Conservation (phyloP, 305 asterid genomes). For the Fraxinus greggii region DNA sequence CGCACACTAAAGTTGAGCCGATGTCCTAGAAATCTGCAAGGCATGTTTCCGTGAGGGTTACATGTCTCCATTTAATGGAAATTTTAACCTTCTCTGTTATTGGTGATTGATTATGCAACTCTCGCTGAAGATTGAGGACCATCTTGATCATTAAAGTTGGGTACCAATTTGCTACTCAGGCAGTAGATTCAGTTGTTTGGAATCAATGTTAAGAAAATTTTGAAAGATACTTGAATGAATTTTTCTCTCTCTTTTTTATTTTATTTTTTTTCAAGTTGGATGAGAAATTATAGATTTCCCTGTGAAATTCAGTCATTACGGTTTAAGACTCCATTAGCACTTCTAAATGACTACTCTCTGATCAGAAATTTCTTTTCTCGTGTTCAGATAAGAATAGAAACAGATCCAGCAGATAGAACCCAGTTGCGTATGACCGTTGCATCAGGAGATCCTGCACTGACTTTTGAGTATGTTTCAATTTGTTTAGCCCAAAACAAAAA, state of each 20-base stretch:
- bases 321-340: not conserved
- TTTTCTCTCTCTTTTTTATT: no score
- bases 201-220: not conserved
- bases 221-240: not conserved
- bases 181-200: not conserved
- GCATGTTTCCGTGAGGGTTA: not conserved
- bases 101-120: not conserved
- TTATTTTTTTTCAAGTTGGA: not conserved
- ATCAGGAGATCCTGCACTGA: conserved; percentile 87
- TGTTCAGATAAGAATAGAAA: conserved; percentile 84
- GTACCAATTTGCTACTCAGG: not conserved
- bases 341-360: not conserved
- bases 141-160: not conserved
- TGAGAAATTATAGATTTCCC: not conserved
- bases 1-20: not conserved
- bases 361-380: conserved; percentile 11
- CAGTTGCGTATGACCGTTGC: conserved; percentile 96
- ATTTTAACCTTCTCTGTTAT: not conserved
- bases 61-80: not conserved
- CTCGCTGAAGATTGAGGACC: not conserved
- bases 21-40: not conserved
- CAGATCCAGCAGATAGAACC: conserved; percentile 98
- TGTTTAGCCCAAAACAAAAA: not conserved
- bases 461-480: conserved; percentile 70
- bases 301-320: not conserved